Conservation (phyloP, 2,329 filamentous ascomycete genomes). For the Huntiella moniliformis region DNA sequence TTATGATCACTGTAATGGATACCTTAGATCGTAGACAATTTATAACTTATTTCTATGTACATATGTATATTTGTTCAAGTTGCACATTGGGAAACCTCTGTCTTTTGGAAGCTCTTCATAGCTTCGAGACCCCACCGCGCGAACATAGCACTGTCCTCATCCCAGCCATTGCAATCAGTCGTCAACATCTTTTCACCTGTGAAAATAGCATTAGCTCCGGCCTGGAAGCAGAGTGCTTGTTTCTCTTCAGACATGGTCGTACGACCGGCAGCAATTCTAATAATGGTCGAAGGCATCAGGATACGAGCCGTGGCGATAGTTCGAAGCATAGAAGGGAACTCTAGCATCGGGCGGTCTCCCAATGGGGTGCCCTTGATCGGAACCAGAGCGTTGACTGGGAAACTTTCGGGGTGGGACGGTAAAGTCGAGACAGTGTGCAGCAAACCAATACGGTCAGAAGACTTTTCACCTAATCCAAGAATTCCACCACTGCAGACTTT, state of each 20-base stretch:
- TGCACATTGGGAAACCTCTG: neutral
- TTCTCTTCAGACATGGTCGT: conserved; percentile 76
- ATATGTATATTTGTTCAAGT: neutral
- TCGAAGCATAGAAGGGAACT: conserved; percentile 60
- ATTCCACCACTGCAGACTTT: conserved; percentile 86
- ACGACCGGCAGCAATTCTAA: conserved; percentile 68
- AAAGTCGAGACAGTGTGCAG: conserved; percentile 68
- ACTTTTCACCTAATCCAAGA: conserved; percentile 62
- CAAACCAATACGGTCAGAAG: conserved; percentile 63
- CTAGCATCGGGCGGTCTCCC: conserved; percentile 51
- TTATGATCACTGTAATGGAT: neutral
- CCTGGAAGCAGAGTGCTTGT: conserved; percentile 76
- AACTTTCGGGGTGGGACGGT: conserved; percentile 69
- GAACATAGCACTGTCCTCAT: conserved; percentile 73
- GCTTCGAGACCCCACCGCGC: conserved; percentile 62
- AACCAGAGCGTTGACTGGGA: conserved; percentile 79
- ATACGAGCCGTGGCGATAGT: conserved; percentile 71
- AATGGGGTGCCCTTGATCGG: conserved; percentile 81
- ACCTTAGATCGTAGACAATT: neutral
- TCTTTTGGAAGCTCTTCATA: conserved; percentile 40
- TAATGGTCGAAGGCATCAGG: conserved; percentile 69
- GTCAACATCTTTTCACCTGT: conserved; percentile 93
- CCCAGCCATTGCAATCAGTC: conserved; percentile 79
- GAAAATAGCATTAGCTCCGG: conserved; percentile 85
- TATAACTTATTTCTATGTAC: neutral